phyloP scores from a whole-genome alignment of 164 flowering plant genomes.

The Umbilicus rupestris region DNA sequence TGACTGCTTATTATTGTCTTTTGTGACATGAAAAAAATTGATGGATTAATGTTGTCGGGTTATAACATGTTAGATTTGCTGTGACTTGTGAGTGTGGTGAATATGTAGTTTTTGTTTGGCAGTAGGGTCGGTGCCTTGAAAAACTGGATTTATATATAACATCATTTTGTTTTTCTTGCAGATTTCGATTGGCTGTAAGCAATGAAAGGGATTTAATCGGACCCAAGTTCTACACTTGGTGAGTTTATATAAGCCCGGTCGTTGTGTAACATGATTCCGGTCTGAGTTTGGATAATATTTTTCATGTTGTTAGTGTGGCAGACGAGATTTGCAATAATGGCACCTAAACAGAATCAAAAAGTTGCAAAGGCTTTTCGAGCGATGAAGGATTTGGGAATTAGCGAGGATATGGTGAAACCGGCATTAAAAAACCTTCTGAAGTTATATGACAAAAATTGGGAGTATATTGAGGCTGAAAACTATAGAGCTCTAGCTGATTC shows the following conservation, averaged over 20 bases:
- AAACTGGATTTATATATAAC: neutral
- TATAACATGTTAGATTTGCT: too few relatives aligned
- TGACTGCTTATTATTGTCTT: too few relatives aligned
- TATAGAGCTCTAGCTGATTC: slow-evolving; percentile 7
- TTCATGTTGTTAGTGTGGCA: neutral
- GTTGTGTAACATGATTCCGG: neutral
- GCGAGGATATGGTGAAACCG: slow-evolving; percentile 7
- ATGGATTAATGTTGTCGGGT: too few relatives aligned
- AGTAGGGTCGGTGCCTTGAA: too few relatives aligned
- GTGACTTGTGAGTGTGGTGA: too few relatives aligned
- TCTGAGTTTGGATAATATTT: neutral
- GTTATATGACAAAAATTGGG: slow-evolving; percentile 1
- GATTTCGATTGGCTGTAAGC: neutral
- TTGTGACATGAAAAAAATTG: too few relatives aligned
- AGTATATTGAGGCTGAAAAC: slow-evolving; percentile 1
- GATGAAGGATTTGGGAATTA: slow-evolving; percentile 6
- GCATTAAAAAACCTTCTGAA: slow-evolving; percentile 4
- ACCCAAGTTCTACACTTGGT: neutral
- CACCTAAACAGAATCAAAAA: slow-evolving; percentile 4
- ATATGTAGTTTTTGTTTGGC: too few relatives aligned
- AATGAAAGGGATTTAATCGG: neutral
- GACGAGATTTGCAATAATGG: neutral
- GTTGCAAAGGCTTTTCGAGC: slow-evolving; percentile 7
- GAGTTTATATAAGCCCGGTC: neutral
- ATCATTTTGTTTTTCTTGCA: neutral